Percentiles rank a stretch among this genome's conserved stretches.
phyloP scores from a whole-genome alignment of 176 grass and related monocot genomes.

The Bonia amplexicaulis region DNA sequence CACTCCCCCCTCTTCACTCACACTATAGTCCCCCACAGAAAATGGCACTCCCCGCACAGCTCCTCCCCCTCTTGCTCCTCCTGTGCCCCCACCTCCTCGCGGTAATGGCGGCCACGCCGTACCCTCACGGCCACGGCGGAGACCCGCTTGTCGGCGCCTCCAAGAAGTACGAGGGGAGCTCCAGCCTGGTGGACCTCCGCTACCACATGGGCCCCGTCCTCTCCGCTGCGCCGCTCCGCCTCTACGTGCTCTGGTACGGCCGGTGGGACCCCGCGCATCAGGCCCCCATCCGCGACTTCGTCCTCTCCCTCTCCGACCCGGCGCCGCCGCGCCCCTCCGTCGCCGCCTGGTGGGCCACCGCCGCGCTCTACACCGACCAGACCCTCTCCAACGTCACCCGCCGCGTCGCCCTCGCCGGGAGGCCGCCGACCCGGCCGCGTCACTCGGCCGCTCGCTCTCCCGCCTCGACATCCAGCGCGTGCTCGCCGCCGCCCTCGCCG shows the following conservation, averaged over 20 bases:
- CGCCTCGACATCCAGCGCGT: constrained; percentile 66
- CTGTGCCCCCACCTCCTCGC: neutral
- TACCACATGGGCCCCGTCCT: constrained; percentile 89
- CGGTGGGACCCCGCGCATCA: constrained; percentile 49
- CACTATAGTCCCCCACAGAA: neutral
- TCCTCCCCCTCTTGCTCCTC: neutral
- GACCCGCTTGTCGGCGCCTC: constrained; percentile 24
- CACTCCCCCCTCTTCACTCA: neutral
- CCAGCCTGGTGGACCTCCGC: constrained; percentile 54
- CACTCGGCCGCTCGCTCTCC: constrained; percentile 42
- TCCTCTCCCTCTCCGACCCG: constrained; percentile 57
- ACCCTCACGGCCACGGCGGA: constrained; percentile 29
- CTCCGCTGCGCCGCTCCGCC: constrained; percentile 53
- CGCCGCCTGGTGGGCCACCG: constrained; percentile 59
- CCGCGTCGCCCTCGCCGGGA: constrained; percentile 34
- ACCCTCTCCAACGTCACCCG: constrained; percentile 58
- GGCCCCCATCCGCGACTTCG: constrained; percentile 55
- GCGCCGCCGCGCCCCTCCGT: constrained; percentile 40
- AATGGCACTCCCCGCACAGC: neutral
- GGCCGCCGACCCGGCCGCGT: constrained; percentile 35
- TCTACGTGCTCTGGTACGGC: constrained; percentile 70
- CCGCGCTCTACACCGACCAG: constrained; percentile 63
- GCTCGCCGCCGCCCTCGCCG: constrained; percentile 47
- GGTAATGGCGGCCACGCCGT: constrained; percentile 19
- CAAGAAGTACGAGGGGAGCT: constrained; percentile 72